Base-by-base conservation (phyloP, 441 rosid genomes). In the Pelargonium cotyledonis region DNA sequence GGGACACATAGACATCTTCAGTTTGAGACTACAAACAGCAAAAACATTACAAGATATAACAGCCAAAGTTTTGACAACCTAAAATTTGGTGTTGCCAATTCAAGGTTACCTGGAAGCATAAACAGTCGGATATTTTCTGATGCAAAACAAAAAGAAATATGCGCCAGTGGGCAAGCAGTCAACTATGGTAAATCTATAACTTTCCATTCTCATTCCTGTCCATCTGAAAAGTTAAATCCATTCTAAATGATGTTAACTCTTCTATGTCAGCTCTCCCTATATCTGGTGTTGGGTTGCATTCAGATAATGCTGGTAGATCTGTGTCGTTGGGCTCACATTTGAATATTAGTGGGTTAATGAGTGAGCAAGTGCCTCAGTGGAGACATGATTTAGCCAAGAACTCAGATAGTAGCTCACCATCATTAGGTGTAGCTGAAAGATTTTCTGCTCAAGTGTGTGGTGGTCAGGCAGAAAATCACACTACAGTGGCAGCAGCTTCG, bases 1-100 rank as follows among this genome's bases (percentile, higher is more conserved):
- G 79, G 79, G 19, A 77, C 68, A 6, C 77, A 79, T 66, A 72
- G 83, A 61, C 83, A 72, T 72, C 82, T 79, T 55, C 80, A 77
- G 63, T 79, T 76, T 67, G 81, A 70, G 49, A 72, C 69, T 61
- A 62, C 73, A 64, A 60, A 64, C 38, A 0, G 46, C 60, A 19
- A 40, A 26, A 3, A 4, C 29, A 61, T n/a, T 38, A 64, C 64
- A 57, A 15, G 21, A 65, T 12, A 12, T 65, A 65, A 68, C 46
- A n/a, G 57, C 65, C 58, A 65, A 38, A 65, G 15, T 60, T 64
- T 43, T 47, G 67, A 57, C 6, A 65, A 67, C 35, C 53, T 65
- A 63, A 64, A 68, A 62, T 38, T 55, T 46, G 65, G 63, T 46
- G 8, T 47, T n/a, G 51, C 29, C 51, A 49, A 63, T 70, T 62